These are phyloP conservation scores for Plasmodium gallinaceum DNA, from an alignment of 169 alveolate genomes.

Conservation along the genomic window DNA sequence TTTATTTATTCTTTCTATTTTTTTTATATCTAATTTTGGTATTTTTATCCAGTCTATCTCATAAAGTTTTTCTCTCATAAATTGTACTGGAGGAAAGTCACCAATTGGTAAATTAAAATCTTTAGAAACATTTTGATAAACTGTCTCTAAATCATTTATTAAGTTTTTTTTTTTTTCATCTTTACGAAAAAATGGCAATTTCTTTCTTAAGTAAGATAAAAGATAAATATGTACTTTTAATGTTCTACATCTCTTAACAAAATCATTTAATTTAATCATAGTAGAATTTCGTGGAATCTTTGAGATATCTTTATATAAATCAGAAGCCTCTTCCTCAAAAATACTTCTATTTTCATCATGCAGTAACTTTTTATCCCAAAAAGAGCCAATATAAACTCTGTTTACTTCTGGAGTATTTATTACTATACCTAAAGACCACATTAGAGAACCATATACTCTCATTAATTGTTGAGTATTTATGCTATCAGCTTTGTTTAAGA, in stretches of 20 bases:
- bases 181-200: slow-evolving; percentile 72
- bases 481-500: slow-evolving; percentile 83
- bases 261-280: slow-evolving; percentile 80
- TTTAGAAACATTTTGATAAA: slow-evolving; percentile 72
- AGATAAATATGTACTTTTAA: slow-evolving; percentile 76
- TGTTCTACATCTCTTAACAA: slow-evolving; percentile 84
- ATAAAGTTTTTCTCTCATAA: slow-evolving; percentile 58
- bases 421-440: slow-evolving; percentile 87
- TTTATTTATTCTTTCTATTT: slow-evolving; percentile 73
- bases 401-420: slow-evolving; percentile 81
- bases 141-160: slow-evolving; percentile 40
- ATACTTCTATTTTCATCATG: slow-evolving; percentile 83
- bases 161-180: slow-evolving; percentile 33
- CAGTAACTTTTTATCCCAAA: slow-evolving; percentile 85
- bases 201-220: slow-evolving; percentile 64
- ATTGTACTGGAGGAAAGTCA: slow-evolving; percentile 76
- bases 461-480: slow-evolving; percentile 87
- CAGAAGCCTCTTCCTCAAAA: slow-evolving; percentile 87
- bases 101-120: slow-evolving; percentile 76
- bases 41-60: slow-evolving; percentile 75
- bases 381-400: slow-evolving; percentile 85
- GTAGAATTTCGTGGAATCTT: slow-evolving; percentile 85
- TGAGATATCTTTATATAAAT: slow-evolving; percentile 82
- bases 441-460: slow-evolving; percentile 90
- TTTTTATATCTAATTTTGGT: slow-evolving; percentile 77